These are phyloP conservation scores for Pugionium dolabratum DNA, from an alignment of 345 rosid species.

Conservation along the genomic window DNA sequence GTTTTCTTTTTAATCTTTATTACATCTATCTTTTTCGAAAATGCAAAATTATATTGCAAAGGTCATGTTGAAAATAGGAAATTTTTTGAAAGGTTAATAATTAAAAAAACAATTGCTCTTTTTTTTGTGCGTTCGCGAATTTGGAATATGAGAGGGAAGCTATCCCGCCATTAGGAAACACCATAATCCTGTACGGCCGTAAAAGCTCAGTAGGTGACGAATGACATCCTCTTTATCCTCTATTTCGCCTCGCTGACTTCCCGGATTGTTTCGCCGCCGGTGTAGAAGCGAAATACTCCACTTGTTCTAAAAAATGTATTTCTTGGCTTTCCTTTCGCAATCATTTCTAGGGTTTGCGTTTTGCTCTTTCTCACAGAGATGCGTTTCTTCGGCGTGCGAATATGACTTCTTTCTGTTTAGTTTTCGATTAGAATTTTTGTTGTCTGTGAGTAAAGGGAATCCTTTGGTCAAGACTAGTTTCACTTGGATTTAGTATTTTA, in stretches of 20 bases:
- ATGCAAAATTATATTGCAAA: not conserved
- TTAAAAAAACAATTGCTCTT: not conserved
- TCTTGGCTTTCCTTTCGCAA: not conserved
- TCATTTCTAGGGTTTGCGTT: conserved; percentile 38
- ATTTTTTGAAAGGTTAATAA: not conserved
- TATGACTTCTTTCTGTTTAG: not conserved
- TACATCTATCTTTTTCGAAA: not conserved
- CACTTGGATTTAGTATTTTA: conserved; percentile 17
- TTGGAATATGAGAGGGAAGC: conserved; percentile 30
- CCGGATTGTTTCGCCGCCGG: conserved; percentile 3
- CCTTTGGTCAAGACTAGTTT: conserved; percentile 9
- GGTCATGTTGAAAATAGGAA: not conserved
- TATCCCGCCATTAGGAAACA: conserved; percentile 39
- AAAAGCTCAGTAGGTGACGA: not conserved
- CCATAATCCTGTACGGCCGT: conserved; percentile 12
- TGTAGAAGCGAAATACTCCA: not conserved
- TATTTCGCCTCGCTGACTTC: not conserved
- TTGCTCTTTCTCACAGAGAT: conserved; percentile 4
- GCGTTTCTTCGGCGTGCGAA: conserved; percentile 12
- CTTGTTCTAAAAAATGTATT: conserved; percentile 17
- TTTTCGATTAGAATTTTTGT: conserved; percentile 27
- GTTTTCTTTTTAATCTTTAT: too few species aligned
- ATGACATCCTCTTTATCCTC: not conserved
- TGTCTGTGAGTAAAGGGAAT: not conserved
- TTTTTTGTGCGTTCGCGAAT: not conserved